Percentiles rank a stretch among this genome's conserved stretches.
Evolutionary conservation across 805 yeast species (phyloP).

Genomic region (Metschnikowia orientalis): DNA sequence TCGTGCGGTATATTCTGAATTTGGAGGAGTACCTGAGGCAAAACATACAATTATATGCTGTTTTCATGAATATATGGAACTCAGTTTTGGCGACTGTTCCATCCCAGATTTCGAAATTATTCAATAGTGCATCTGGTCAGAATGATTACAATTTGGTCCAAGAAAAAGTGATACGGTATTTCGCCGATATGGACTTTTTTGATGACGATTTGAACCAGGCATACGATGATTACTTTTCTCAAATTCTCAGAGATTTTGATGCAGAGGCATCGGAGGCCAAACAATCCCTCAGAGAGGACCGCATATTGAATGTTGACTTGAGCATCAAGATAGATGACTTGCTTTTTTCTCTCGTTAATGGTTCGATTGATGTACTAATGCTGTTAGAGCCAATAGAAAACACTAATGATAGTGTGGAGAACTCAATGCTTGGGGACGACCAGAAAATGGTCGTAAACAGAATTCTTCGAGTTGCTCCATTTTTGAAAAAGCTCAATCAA

Average conservation of each 20-base stretch:
- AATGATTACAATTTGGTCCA: slow-evolving; percentile 27
- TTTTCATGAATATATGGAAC: slow-evolving; percentile 27
- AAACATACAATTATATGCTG: slow-evolving; percentile 14
- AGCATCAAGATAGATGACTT: slow-evolving; percentile 23
- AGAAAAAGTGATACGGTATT: slow-evolving; percentile 22
- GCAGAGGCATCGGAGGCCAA: slow-evolving; percentile 4
- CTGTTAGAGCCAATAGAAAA: slow-evolving; percentile 9
- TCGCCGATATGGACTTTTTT: slow-evolving; percentile 10
- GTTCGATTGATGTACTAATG: slow-evolving; percentile 8
- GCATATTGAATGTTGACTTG: slow-evolving; percentile 21
- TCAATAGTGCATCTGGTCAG: slow-evolving; percentile 22
- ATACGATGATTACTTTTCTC: slow-evolving; percentile 13
- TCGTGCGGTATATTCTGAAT: slow-evolving; percentile 23
- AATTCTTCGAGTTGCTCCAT: slow-evolving; percentile 14
- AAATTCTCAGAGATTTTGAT: slow-evolving; percentile 11
- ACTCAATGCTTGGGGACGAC: slow-evolving; percentile 11
- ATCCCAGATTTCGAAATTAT: slow-evolving; percentile 21
- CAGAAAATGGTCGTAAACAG: slow-evolving; percentile 17
- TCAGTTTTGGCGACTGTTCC: slow-evolving; percentile 17
- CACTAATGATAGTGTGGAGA: slow-evolving; percentile 12
- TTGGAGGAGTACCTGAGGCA: slow-evolving; percentile 23
- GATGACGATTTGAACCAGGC: slow-evolving; percentile 7
- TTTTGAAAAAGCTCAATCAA: slow-evolving; percentile 23
- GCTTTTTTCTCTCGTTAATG: slow-evolving; percentile 16
- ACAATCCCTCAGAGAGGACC: slow-evolving; percentile 3